Conservation (phyloP, 2,329 filamentous ascomycete species). For the Aspergillus sp. region DNA sequence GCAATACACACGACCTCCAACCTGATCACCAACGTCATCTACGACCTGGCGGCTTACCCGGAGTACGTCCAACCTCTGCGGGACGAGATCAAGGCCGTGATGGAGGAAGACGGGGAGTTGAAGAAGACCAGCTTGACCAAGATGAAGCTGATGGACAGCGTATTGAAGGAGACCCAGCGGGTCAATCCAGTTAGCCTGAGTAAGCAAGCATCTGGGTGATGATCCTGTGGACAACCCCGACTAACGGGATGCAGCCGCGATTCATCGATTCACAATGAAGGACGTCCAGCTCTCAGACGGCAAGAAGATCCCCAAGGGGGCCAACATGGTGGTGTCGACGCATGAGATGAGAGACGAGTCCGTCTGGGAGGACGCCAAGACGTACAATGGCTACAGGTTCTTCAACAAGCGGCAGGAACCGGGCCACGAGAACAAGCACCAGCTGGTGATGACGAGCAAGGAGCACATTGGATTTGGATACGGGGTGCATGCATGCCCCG, state of each 20-base stretch:
- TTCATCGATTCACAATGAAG: constrained; percentile 17
- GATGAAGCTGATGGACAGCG: constrained; percentile 11
- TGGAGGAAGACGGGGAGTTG: constrained; percentile 29
- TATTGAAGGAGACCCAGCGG: constrained; percentile 22
- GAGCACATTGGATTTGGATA: constrained; percentile 29
- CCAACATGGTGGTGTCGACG: constrained; percentile 15
- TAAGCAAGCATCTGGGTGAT: too few relatives aligned
- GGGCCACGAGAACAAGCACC: constrained; percentile 20
- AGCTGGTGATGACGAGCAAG: constrained; percentile 21
- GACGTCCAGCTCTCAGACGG: constrained; percentile 21
- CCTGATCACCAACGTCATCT: constrained; percentile 41
- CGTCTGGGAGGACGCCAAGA: constrained; percentile 18
- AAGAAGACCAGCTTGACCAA: constrained; percentile 8
- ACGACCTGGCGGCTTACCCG: constrained; percentile 43
- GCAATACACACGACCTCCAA: constrained; percentile 28
- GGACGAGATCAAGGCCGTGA: constrained; percentile 36
- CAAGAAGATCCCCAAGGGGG: constrained; percentile 20
- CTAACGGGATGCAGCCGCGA: constrained; percentile 11
- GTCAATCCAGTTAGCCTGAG: constrained; percentile 16
- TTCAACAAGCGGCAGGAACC: constrained; percentile 21
- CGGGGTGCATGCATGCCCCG: constrained; percentile 36
- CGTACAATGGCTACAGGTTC: constrained; percentile 27
- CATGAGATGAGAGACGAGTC: constrained; percentile 19
- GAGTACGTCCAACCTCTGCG: constrained; percentile 42
- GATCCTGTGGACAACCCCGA: too few relatives aligned